These are phyloP conservation scores for Stemphylium lycopersici DNA, from an alignment of 2,329 filamentous ascomycete species.

Conservation along the genomic window DNA sequence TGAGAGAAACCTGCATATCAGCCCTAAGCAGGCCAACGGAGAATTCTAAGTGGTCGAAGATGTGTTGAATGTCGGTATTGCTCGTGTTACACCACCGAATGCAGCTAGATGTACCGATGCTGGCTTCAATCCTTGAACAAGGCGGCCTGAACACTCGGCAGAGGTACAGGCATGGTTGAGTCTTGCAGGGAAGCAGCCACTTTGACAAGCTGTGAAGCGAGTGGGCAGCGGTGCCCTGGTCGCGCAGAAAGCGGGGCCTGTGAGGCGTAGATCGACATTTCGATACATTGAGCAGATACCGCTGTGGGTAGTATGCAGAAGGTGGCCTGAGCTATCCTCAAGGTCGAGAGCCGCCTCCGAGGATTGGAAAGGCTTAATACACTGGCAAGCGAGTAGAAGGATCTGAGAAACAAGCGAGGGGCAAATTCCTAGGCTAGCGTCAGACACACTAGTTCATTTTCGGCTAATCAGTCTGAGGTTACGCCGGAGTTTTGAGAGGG, in stretches of 20 bases:
- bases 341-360: slow-evolving; percentile 16
- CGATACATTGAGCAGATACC: neutral
- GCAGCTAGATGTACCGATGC: slow-evolving; percentile 22
- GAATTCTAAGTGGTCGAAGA: slow-evolving; percentile 13
- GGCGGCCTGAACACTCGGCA: slow-evolving; percentile 16
- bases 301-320: neutral
- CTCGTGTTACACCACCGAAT: slow-evolving; percentile 17
- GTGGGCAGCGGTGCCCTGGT: slow-evolving; percentile 19
- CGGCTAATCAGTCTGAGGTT: slow-evolving; percentile 16
- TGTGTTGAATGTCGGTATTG: slow-evolving; percentile 6
- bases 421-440: slow-evolving; percentile 21
- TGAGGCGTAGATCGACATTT: slow-evolving; percentile 6
- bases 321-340: slow-evolving; percentile 13
- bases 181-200: slow-evolving; percentile 22
- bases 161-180: slow-evolving; percentile 18
- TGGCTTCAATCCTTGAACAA: slow-evolving; percentile 15
- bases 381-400: neutral
- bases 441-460: slow-evolving; percentile 15
- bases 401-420: slow-evolving; percentile 20
- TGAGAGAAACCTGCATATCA: slow-evolving; percentile 15
- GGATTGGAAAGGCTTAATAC: slow-evolving; percentile 6
- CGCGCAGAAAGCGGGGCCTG: neutral
- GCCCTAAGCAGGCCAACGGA: slow-evolving; percentile 17
- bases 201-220: slow-evolving; percentile 18
- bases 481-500: slow-evolving; percentile 35